Evolutionary conservation across 2,329 filamentous ascomycete genomes (phyloP), one percentile per base, ranked within the genome.

Genomic region (Colletotrichum sp.): DNA sequence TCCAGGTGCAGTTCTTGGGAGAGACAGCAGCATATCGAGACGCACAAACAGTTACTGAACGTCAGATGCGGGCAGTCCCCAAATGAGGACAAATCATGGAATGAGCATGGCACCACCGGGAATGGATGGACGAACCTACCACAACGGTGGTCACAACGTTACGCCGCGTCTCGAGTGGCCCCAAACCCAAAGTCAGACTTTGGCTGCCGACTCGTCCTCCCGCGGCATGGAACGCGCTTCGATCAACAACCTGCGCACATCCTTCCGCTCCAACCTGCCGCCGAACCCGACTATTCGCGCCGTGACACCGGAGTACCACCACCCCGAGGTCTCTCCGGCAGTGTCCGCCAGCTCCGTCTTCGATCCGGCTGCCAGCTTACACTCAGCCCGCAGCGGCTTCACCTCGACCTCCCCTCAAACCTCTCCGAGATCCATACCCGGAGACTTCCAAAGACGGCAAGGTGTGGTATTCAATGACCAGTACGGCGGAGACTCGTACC

Each of bases 391-490:
- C n/a, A 52, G 44, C 71, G 80, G 80, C 68, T 80, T 84, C 71
- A 83, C 81, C 69, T 80, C 84, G 65, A 80, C 81, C 67, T 87
- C 88, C 68, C 83, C 87, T 63, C 87, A 88, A 71, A 86, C 83
- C 55, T 90, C 89, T 34, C 89, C 89, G 32, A 84, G 88, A 69
- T 86, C 87, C 34, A 88, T 88, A 78, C 84, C 85, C 16, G 86
- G 84, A 67, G 84, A 84, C 66, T 85, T 88, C 71, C 85, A 84
- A 34, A 84, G 91, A 72, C 87, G 91, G 49, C 90, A 92, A 80
- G 92, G 91, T 75, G 86, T 92, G 62, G 89, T 93, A 59, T 93
- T 93, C 80, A 88, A 91, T 78, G 91, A 93, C 72, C 83, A 87
- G 32, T 89, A 89, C 78, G 85, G 86, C 71, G 88, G 88, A 15